phyloP scores from a whole-genome alignment of 2,329 filamentous ascomycete genomes.

The Salinomyces thailandicus region DNA sequence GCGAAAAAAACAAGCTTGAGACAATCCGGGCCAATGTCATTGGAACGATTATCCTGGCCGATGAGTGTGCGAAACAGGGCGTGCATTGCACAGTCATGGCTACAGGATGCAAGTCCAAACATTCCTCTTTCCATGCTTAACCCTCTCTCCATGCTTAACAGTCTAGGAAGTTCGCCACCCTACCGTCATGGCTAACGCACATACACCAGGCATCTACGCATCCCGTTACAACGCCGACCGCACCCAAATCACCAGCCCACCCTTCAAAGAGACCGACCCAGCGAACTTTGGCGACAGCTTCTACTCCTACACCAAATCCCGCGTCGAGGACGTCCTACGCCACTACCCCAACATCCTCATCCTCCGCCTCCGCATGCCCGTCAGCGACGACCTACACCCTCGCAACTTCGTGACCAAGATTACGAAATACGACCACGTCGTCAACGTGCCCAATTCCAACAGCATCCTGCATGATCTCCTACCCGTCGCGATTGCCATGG shows the following conservation, averaged over 20 bases:
- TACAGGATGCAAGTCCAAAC: conserved; percentile 56
- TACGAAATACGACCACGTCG: conserved; percentile 51
- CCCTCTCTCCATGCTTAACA: no score
- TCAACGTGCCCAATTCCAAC: conserved; percentile 60
- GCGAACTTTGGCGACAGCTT: conserved; percentile 59
- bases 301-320: conserved; percentile 57
- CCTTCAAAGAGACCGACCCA: conserved; percentile 51
- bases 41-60: conserved; percentile 53
- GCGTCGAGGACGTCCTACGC: conserved; percentile 55
- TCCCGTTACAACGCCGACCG: conserved; percentile 27
- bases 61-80: conserved; percentile 48
- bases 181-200: background rate
- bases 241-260: conserved; percentile 50
- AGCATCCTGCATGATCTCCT: conserved; percentile 55
- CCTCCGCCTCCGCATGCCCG: conserved; percentile 58
- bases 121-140: no score
- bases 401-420: conserved; percentile 64
- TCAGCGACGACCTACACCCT: conserved; percentile 55
- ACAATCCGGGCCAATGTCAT: conserved; percentile 59
- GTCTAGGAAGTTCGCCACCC: background rate
- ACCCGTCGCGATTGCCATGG: conserved; percentile 49
- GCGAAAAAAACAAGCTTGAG: conserved; percentile 57
- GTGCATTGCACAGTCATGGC: conserved; percentile 57
- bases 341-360: conserved; percentile 54
- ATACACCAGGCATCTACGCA: conserved; percentile 17